Percentiles rank a stretch among this genome's conserved stretches.
These are phyloP conservation scores for Cucurbita argyrosperma DNA, from an alignment of 306 rosid species.

Conservation along the genomic window DNA sequence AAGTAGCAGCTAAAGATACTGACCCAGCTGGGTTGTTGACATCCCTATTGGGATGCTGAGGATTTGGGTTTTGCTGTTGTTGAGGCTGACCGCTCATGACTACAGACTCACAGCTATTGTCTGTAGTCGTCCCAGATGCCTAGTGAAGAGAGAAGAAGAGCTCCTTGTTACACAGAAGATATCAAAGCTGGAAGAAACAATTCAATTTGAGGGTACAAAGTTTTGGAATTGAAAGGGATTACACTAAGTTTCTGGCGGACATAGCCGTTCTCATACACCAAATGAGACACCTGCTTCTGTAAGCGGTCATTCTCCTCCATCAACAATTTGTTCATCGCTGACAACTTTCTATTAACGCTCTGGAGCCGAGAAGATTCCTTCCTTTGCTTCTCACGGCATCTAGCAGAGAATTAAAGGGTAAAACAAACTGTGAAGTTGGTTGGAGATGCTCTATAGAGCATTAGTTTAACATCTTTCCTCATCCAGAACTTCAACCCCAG, in stretches of 20 bases:
- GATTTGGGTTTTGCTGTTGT: slow-evolving; percentile 89
- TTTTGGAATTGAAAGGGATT: background rate
- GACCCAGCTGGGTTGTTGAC: slow-evolving; percentile 99
- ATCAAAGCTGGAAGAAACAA: too few relatives aligned
- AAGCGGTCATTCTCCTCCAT: slow-evolving; percentile 98
- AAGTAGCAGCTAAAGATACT: background rate
- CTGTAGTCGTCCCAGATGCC: slow-evolving; percentile 85
- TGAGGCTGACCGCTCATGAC: slow-evolving; percentile 97
- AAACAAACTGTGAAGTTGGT: background rate
- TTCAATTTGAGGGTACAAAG: too few relatives aligned
- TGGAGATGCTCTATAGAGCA: background rate
- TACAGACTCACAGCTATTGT: slow-evolving; percentile 99
- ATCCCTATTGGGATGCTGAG: slow-evolving; percentile 88
- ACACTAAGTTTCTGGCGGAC: slow-evolving; percentile 75
- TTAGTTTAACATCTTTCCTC: background rate
- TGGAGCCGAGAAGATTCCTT: slow-evolving; percentile 86
- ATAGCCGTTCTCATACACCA: slow-evolving; percentile 84
- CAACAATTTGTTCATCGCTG: slow-evolving; percentile 79
- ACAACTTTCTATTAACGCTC: slow-evolving; percentile 74
- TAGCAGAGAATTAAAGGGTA: slow-evolving; percentile 4
- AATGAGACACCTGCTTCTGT: slow-evolving; percentile 93
- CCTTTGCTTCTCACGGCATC: slow-evolving; percentile 97
- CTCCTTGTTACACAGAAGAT: background rate
- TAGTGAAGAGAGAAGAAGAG: slow-evolving; percentile 6
- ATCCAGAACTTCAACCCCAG: background rate